Percentiles rank a stretch among this genome's conserved stretches.
Evolutionary conservation across 768 basidiomycete genomes (phyloP).

Genomic region (Macrolepiota albuminosa): DNA sequence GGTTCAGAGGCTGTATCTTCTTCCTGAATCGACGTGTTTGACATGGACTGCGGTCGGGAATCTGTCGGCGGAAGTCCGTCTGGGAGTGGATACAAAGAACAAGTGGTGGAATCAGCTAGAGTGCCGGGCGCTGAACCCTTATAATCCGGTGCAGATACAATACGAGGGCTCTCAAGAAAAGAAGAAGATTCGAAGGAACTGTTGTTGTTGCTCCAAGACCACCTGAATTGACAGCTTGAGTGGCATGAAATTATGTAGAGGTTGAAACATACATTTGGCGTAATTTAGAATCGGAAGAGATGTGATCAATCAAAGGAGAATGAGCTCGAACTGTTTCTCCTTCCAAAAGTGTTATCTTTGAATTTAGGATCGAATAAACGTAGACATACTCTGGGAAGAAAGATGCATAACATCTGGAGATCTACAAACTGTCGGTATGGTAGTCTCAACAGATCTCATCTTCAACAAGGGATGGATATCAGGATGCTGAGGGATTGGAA

Average conservation of each 20-base stretch:
- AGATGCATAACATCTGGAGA: not conserved
- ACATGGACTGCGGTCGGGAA: not conserved
- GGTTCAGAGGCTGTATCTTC: not conserved
- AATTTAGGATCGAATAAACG: no score
- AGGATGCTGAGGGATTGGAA: slow-evolving; percentile 75
- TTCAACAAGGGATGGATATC: slow-evolving; percentile 69
- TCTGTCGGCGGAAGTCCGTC: not conserved
- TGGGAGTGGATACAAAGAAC: slow-evolving; percentile 7
- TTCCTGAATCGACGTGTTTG: not conserved
- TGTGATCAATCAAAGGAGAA: not conserved
- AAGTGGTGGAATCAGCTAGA: not conserved
- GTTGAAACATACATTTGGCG: not conserved
- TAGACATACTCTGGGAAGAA: not conserved
- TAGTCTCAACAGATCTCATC: slow-evolving; percentile 49
- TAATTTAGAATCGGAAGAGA: not conserved
- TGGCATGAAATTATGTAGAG: not conserved
- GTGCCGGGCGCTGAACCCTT: not conserved
- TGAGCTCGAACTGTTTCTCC: not conserved
- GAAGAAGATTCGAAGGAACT: not conserved
- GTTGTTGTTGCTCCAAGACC: not conserved
- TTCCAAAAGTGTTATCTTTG: not conserved
- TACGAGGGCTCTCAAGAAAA: not conserved
- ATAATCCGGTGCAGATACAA: no score
- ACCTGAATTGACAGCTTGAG: not conserved
- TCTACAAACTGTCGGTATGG: slow-evolving; percentile 31